Conservation (phyloP, 108 stramenopile species). For the Pinguiococcus pyrenoidosus region DNA sequence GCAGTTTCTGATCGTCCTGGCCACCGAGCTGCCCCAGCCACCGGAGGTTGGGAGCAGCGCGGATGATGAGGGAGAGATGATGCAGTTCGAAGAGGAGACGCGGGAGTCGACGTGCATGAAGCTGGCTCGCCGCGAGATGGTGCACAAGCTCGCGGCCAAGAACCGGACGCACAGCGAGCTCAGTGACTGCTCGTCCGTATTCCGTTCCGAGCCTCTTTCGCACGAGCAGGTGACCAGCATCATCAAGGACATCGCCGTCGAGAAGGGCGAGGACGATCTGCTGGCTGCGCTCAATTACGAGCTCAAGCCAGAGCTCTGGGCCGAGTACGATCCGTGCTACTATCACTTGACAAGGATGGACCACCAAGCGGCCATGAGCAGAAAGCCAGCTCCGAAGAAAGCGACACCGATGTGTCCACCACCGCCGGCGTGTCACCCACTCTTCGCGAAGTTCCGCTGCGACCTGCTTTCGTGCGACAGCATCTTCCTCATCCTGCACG, state of each 20-base stretch:
- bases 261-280: constrained; percentile 41
- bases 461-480: constrained; percentile 5
- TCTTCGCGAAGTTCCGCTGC: constrained; percentile 9
- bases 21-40: constrained; percentile 16
- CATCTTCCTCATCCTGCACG: constrained; percentile 3
- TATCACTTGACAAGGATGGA: constrained; percentile 63
- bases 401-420: constrained; percentile 1
- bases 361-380: constrained; percentile 89
- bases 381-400: constrained; percentile 12
- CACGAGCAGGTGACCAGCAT: constrained; percentile 47
- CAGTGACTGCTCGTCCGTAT: constrained; percentile 34
- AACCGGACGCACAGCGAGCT: constrained; percentile 69
- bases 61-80: background rate
- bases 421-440: constrained; percentile 18
- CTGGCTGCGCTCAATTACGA: constrained; percentile 45
- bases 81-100: background rate
- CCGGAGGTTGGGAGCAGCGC: constrained; percentile 2
- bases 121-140: constrained; percentile 62
- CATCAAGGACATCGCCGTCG: constrained; percentile 45
- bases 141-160: constrained; percentile 72
- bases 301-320: constrained; percentile 53
- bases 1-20: constrained; percentile 13
- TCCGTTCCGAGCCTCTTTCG: constrained; percentile 57
- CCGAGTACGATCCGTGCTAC: constrained; percentile 79
- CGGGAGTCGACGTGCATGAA: background rate